A percentile compares a stretch with the other conserved stretches of the same genome.
phyloP scores from a whole-genome alignment of 805 yeast genomes.

The Wickerhamiella sergipiensis region DNA sequence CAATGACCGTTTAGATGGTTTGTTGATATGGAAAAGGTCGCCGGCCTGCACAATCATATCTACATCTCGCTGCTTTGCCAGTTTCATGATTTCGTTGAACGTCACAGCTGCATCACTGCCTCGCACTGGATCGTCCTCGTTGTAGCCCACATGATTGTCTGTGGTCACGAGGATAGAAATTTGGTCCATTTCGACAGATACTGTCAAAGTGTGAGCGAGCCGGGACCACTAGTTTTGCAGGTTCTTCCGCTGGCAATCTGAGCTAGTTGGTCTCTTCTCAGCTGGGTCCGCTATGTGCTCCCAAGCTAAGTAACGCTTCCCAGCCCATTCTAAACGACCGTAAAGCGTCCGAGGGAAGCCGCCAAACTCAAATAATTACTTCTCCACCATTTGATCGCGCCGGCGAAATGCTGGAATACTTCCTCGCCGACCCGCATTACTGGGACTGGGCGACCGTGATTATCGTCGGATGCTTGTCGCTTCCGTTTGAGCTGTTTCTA shows the following conservation, averaged over 20 bases:
- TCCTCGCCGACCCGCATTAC: background rate
- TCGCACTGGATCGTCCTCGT: conserved; percentile 76
- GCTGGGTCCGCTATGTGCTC: background rate
- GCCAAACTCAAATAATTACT: background rate
- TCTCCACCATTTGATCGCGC: background rate
- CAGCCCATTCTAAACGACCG: background rate
- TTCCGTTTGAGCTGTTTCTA: conserved; percentile 14
- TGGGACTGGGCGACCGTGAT: conserved; percentile 1
- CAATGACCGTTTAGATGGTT: conserved; percentile 76
- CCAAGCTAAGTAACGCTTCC: background rate
- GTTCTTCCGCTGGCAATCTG: too few relatives aligned
- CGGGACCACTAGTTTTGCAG: too few relatives aligned
- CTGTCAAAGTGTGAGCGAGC: too few relatives aligned
- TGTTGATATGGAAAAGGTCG: conserved; percentile 80
- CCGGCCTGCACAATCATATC: conserved; percentile 91
- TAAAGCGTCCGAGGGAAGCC: background rate
- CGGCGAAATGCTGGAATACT: background rate
- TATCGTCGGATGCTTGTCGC: conserved; percentile 5
- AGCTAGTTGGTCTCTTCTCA: too few relatives aligned
- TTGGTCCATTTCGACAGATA: background rate
- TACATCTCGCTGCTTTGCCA: conserved; percentile 54
- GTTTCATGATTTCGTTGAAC: conserved; percentile 64
- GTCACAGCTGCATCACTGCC: conserved; percentile 85
- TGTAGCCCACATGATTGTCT: conserved; percentile 92
- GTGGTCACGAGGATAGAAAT: conserved; percentile 59